A percentile compares a stretch with the other conserved stretches of the same genome.
phyloP scores from a whole-genome alignment of 345 rosid species.

The Trapa incisa region DNA sequence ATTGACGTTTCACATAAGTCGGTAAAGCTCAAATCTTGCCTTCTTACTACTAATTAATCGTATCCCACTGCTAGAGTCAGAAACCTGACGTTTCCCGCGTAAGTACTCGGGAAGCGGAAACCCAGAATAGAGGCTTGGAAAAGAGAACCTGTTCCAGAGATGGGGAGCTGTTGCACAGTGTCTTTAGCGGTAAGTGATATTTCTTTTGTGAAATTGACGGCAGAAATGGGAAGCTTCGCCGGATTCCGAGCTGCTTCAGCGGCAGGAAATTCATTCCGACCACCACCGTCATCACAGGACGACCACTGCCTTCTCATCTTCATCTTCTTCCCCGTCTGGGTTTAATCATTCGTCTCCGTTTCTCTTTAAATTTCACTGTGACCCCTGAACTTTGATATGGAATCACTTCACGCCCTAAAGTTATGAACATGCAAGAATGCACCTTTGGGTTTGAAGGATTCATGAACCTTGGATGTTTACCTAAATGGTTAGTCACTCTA shows the following conservation, averaged over 20 bases:
- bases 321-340: background rate
- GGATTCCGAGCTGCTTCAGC: background rate
- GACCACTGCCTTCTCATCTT: background rate
- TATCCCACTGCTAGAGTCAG: background rate
- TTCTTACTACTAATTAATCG: background rate
- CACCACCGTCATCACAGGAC: background rate
- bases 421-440: background rate
- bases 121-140: background rate
- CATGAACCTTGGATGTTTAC: no score
- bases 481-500: no score
- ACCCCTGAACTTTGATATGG: background rate
- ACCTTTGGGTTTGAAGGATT: background rate
- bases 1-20: background rate
- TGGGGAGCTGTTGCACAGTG: background rate
- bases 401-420: background rate
- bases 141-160: conserved; percentile 1
- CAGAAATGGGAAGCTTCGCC: background rate
- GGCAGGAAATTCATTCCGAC: background rate
- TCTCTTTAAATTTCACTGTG: background rate
- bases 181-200: background rate
- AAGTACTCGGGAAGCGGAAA: background rate
- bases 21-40: background rate
- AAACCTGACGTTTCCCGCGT: background rate
- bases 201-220: background rate
- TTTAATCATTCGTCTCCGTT: background rate